Base-by-base conservation (phyloP, 768 basidiomycete species). In the Agaricus subrufescens region DNA sequence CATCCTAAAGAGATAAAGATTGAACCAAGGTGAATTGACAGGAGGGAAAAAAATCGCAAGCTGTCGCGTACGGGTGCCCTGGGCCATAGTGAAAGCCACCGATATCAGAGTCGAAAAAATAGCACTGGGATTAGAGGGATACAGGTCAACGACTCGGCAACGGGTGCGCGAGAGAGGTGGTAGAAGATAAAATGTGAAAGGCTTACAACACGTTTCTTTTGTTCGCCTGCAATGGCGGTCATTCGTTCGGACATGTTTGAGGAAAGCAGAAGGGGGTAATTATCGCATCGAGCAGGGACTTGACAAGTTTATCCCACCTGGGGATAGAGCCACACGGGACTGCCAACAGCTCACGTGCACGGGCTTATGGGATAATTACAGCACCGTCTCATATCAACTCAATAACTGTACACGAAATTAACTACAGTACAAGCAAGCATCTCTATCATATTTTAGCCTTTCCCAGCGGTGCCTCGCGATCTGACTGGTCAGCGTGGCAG, bases 51-150 rank as follows among this genome's bases (percentile, higher is more conserved):
- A 50, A 42, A 7, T 44, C n/a, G 26, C 23, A 52, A 52, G 43
- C 5, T 23, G 39, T 43, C 14, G 66, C 84, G 64, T 71, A 91
- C 87, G 94, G 93, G 70, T 98, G 94, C 5, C 94, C 95, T 56
- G 89, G 93, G n/a, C 94, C 94, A 86, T 97, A 95, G 71, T 98
- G 97, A 69, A 98, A 99, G 50, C 97, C 96, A 25, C 97, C 96
- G 70, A 99, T 95, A 69, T 99, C 96, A 31, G 94, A 96, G 73
- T 99, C 96, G 75, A 95, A 99, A 79, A 99, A 99, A 78, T 99
- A 99, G 69, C 96, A 98, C 91, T 97, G 56, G 23, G 43, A 44
- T 37, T 26, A 11, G 29, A 14, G 50, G 34, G 45, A 39, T 52
- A 53, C 50, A 53, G 23, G 52, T 58, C 57, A 61, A 63, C 59